These are phyloP conservation scores for Psilocybe cubensis DNA, from an alignment of 768 basidiomycete genomes.

Conservation along the genomic window DNA sequence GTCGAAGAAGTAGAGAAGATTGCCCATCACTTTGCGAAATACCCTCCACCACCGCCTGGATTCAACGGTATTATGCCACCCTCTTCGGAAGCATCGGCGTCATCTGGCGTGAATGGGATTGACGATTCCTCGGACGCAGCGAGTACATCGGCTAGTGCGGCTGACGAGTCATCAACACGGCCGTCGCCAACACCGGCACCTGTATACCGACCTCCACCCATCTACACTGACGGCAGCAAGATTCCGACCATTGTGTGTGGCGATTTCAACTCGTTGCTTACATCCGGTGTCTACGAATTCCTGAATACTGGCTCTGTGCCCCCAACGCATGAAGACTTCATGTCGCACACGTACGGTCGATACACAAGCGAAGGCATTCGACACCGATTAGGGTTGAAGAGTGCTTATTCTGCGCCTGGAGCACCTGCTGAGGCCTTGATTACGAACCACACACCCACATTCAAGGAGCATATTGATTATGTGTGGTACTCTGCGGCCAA, in stretches of 20 bases:
- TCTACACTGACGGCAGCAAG: conserved; percentile 82
- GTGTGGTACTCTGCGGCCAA: conserved; percentile 86
- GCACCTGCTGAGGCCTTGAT: conserved; percentile 52
- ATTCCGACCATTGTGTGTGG: conserved; percentile 92
- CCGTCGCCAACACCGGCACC: conserved; percentile 17
- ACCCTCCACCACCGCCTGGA: conserved; percentile 63
- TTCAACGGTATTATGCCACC: conserved; percentile 30
- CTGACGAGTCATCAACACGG: conserved; percentile 6
- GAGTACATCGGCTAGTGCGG: conserved; percentile 11
- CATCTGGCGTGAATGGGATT: conserved; percentile 19
- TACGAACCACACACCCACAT: conserved; percentile 92
- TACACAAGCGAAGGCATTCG: conserved; percentile 90
- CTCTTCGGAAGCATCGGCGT: conserved; percentile 21
- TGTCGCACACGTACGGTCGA: conserved; percentile 87
- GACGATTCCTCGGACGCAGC: conserved; percentile 23
- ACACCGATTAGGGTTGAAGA: conserved; percentile 83
- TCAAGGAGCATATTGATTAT: conserved; percentile 89
- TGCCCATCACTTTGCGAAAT: conserved; percentile 78
- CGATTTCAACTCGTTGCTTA: conserved; percentile 93
- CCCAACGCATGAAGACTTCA: conserved; percentile 87
- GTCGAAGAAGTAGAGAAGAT: conserved; percentile 94
- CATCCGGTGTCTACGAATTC: conserved; percentile 92
- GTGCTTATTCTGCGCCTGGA: conserved; percentile 66
- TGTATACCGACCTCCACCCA: conserved; percentile 56
- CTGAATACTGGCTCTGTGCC: conserved; percentile 71